Evolutionary conservation across 140 eudicot genomes (phyloP).

Genomic region (Oenanthe javanica): DNA sequence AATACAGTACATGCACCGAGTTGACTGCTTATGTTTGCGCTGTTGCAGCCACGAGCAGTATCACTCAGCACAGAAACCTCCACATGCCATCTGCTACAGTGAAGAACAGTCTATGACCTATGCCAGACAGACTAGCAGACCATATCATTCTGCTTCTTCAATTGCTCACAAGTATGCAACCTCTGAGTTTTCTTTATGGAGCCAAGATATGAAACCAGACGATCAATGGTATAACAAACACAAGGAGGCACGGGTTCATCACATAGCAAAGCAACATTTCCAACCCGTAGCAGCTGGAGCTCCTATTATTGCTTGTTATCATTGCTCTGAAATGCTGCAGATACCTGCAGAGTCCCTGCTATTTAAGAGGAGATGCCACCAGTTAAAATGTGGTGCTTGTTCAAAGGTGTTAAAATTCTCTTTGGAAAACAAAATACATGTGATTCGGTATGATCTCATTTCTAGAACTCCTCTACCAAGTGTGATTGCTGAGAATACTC

Average conservation of each 20-base stretch:
- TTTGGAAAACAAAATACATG: slow-evolving; percentile 30
- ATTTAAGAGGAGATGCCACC: slow-evolving; percentile 47
- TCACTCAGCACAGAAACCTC: slow-evolving; percentile 50
- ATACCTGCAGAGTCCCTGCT: slow-evolving; percentile 70
- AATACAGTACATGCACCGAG: slow-evolving; percentile 28
- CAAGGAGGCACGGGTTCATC: slow-evolving; percentile 20
- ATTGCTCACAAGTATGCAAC: slow-evolving; percentile 37
- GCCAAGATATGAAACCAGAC: slow-evolving; percentile 21
- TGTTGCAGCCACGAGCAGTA: slow-evolving; percentile 41
- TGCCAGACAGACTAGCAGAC: slow-evolving; percentile 21
- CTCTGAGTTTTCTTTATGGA: slow-evolving; percentile 28
- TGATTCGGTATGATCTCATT: slow-evolving; percentile 35
- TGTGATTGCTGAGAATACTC: slow-evolving; percentile 33
- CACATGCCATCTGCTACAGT: slow-evolving; percentile 21
- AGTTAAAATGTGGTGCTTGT: slow-evolving; percentile 58
- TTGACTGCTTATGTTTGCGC: slow-evolving; percentile 31
- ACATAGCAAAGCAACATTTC: slow-evolving; percentile 39
- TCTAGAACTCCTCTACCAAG: slow-evolving; percentile 55
- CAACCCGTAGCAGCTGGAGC: slow-evolving; percentile 71
- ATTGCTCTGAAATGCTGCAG: slow-evolving; percentile 51
- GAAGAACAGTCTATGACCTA: slow-evolving; percentile 24
- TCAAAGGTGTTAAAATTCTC: slow-evolving; percentile 46
- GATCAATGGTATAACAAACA: slow-evolving; percentile 29
- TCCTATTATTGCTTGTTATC: slow-evolving; percentile 58
- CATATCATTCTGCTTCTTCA: slow-evolving; percentile 28